Base-by-base conservation (phyloP, 257 asterid genomes). In the Linderniella brevidens region DNA sequence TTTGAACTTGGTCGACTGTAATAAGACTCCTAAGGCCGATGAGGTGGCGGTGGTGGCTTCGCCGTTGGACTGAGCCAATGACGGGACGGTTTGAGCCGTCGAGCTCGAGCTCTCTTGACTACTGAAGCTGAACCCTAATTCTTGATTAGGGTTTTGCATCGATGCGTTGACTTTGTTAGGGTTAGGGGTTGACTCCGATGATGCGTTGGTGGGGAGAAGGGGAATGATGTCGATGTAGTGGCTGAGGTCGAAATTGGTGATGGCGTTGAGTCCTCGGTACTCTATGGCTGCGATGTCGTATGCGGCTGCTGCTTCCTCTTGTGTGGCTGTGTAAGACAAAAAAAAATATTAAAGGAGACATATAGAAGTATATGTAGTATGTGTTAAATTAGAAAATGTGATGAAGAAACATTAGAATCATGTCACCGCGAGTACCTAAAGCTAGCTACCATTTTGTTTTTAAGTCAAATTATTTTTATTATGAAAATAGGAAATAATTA, bases 201-300 rank as follows among this genome's bases (percentile, higher is more conserved):
- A n/a, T n/a, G n/a, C n/a, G n/a, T n/a, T n/a, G n/a, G n/a, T n/a
- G n/a, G n/a, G n/a, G n/a, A n/a, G n/a, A n/a, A n/a, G n/a, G n/a
- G n/a, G n/a, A n/a, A n/a, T n/a, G n/a, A n/a, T n/a, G n/a, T n/a
- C 68, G 56, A 79, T 45, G 62, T 90, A 90, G 66, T 84, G 94
- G 50, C 93, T 79, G 19, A 81, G 75, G 72, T 85, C 92, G 58
- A 90, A 90, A 58, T 90, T 90, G 18, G 99, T 90, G 44, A 90
- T 83, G 9, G 99, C 99, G 52, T 85, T 85, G 14, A 71, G 68
- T 17, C 99, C 99, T 0, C 99, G 86, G 52, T 90, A 81, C 62
- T 90, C 87, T 46, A 90, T 77, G 0, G 99, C 99, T 25, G 99
- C 99, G 80, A 73, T 68, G 74, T 90, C 99, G 35, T 90, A 90